A percentile compares a stretch with the other conserved stretches of the same genome.
These are phyloP conservation scores for Geotrichum reessii DNA, from an alignment of 1,139 yeast species.

Conservation along the genomic window DNA sequence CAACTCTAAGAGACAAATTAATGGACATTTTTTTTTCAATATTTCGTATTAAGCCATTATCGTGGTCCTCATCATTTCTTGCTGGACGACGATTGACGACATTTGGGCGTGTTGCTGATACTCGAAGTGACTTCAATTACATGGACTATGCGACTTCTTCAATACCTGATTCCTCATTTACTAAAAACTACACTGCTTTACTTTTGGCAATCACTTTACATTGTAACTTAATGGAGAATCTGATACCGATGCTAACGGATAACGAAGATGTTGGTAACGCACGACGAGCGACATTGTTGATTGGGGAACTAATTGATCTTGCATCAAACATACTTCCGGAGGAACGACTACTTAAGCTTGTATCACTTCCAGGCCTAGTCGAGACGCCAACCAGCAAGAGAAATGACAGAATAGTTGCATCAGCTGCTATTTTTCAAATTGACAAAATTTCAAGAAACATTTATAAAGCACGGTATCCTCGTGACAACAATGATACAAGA, in stretches of 20 bases:
- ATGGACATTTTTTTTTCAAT: conserved; percentile 69
- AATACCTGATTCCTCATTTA: conserved; percentile 23
- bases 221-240: conserved; percentile 49
- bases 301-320: conserved; percentile 57
- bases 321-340: conserved; percentile 52
- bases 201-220: conserved; percentile 49
- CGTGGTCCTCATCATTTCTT: conserved; percentile 47
- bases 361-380: conserved; percentile 33
- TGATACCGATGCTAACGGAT: conserved; percentile 47
- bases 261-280: conserved; percentile 44
- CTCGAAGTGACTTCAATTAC: conserved; percentile 6
- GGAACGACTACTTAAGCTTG: conserved; percentile 28
- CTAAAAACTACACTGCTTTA: conserved; percentile 59
- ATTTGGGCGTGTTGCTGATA: conserved; percentile 26
- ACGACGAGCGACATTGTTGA: conserved; percentile 56
- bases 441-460: conserved; percentile 44
- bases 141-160: conserved; percentile 10
- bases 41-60: conserved; percentile 54
- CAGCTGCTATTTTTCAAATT: conserved; percentile 40
- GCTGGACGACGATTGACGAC: conserved; percentile 36
- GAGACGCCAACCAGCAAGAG: conserved; percentile 11
- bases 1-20: conserved; percentile 53
- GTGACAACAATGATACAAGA: neutral
- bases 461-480: conserved; percentile 11
- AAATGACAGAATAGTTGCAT: conserved; percentile 25